phyloP scores from a whole-genome alignment of 164 flowering plant species.

The Annona squamosa region DNA sequence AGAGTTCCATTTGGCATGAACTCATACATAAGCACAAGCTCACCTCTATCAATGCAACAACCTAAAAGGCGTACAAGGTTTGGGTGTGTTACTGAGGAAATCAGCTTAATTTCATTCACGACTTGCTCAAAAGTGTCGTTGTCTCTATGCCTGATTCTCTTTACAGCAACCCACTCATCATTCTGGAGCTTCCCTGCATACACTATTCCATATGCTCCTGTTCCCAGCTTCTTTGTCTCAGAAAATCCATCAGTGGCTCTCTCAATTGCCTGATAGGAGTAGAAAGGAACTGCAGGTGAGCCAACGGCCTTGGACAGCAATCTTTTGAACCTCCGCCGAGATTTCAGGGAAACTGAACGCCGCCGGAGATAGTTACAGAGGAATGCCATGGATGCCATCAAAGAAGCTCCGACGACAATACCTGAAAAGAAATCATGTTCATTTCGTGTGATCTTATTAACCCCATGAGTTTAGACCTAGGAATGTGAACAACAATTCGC shows the following conservation, averaged over 20 bases:
- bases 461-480: too few species aligned
- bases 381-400: slow-evolving; percentile 27
- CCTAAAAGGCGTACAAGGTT: slow-evolving; percentile 79
- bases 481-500: too few species aligned
- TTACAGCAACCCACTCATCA: slow-evolving; percentile 68
- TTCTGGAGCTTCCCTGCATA: slow-evolving; percentile 62
- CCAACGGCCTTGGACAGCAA: slow-evolving; percentile 40
- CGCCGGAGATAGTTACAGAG: slow-evolving; percentile 15
- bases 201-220: slow-evolving; percentile 83
- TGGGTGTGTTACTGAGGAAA: slow-evolving; percentile 75
- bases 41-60: slow-evolving; percentile 56
- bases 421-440: slow-evolving; percentile 25
- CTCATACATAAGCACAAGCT: slow-evolving; percentile 78
- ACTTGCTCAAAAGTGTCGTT: slow-evolving; percentile 50
- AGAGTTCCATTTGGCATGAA: slow-evolving; percentile 91
- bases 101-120: slow-evolving; percentile 72
- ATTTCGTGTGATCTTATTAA: too few species aligned
- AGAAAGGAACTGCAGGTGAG: slow-evolving; percentile 42
- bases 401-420: slow-evolving; percentile 37
- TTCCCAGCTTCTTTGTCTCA: slow-evolving; percentile 55
- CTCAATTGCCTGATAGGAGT: slow-evolving; percentile 66
- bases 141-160: slow-evolving; percentile 53
- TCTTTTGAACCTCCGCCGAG: slow-evolving; percentile 20
- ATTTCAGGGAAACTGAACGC: slow-evolving; percentile 10
- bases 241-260: slow-evolving; percentile 69